Evolutionary conservation across 106 monocot species (phyloP).

Genomic region (Xerophyta viscosa): DNA sequence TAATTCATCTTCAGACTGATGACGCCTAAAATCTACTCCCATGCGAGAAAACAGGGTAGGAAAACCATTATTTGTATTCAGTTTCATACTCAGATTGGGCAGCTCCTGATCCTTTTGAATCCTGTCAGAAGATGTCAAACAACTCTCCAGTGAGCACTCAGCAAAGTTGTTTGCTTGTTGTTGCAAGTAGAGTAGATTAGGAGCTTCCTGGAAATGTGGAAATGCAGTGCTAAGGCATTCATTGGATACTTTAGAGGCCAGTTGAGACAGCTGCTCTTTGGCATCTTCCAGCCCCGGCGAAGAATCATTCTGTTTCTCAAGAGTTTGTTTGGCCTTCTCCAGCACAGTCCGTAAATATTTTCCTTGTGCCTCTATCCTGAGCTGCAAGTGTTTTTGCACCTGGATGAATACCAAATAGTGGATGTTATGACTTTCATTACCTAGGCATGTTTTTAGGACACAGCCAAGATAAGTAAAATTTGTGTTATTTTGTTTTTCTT

Average conservation of each 20-base stretch:
- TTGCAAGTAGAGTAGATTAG: conserved; percentile 18
- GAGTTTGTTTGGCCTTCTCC: conserved; percentile 83
- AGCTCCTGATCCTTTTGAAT: conserved; percentile 48
- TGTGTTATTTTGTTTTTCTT: background rate
- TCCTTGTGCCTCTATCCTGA: conserved; percentile 86
- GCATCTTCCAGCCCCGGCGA: conserved; percentile 50
- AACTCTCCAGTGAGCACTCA: conserved; percentile 75
- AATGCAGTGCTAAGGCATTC: conserved; percentile 33
- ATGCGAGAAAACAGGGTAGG: conserved; percentile 6
- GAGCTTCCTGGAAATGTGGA: conserved; percentile 23
- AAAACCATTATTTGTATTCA: conserved; percentile 14
- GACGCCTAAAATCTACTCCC: conserved; percentile 2
- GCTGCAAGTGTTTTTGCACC: conserved; percentile 87
- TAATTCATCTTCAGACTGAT: conserved; percentile 11
- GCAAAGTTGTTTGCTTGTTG: conserved; percentile 24
- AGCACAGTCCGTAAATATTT: conserved; percentile 85
- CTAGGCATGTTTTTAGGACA: background rate
- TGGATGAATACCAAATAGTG: conserved; percentile 7
- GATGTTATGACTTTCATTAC: background rate
- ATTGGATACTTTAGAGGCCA: conserved; percentile 60
- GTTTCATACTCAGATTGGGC: conserved; percentile 14
- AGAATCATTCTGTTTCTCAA: conserved; percentile 55
- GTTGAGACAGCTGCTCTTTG: conserved; percentile 62
- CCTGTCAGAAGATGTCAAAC: conserved; percentile 70
- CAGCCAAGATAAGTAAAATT: background rate